These are phyloP conservation scores for Dictyophora rubrovolvata DNA, from an alignment of 768 basidiomycete genomes.

Conservation along the genomic window DNA sequence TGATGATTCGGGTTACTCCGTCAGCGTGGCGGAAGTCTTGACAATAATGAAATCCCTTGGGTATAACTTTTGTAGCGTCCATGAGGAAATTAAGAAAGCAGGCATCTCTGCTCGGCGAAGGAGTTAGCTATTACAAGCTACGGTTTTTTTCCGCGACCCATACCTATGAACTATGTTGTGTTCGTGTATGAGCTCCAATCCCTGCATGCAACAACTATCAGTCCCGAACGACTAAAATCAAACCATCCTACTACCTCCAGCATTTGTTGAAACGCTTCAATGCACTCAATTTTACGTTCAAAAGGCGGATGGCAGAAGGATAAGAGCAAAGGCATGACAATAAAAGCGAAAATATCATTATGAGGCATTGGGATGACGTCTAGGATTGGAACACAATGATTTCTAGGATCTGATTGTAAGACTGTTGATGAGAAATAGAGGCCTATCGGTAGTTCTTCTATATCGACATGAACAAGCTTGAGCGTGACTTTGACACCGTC, in stretches of 20 bases:
- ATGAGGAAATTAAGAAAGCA: constrained; percentile 16
- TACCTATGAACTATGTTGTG: neutral
- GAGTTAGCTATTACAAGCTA: neutral
- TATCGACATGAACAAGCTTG: neutral
- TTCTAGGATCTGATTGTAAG: constrained; percentile 11
- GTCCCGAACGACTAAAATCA: neutral
- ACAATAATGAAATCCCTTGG: constrained; percentile 16
- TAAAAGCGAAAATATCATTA: constrained; percentile 2
- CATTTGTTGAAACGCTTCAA: constrained; percentile 12
- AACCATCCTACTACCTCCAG: constrained; percentile 9
- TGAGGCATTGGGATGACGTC: constrained; percentile 8
- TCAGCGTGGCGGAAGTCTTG: no score
- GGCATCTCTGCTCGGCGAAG: constrained; percentile 15
- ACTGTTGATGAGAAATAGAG: constrained; percentile 5
- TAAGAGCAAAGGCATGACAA: constrained; percentile 14
- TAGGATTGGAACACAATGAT: constrained; percentile 13
- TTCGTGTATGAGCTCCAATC: neutral
- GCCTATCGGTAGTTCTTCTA: constrained; percentile 1
- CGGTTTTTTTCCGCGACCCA: neutral
- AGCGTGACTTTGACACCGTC: neutral
- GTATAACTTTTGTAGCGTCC: constrained; percentile 15
- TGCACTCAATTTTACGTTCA: constrained; percentile 10
- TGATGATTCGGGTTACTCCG: no score
- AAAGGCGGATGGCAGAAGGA: constrained; percentile 9
- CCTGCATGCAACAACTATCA: neutral